These are phyloP conservation scores for Amanita pseudoporphyria DNA, from an alignment of 768 basidiomycete genomes.

Conservation along the genomic window DNA sequence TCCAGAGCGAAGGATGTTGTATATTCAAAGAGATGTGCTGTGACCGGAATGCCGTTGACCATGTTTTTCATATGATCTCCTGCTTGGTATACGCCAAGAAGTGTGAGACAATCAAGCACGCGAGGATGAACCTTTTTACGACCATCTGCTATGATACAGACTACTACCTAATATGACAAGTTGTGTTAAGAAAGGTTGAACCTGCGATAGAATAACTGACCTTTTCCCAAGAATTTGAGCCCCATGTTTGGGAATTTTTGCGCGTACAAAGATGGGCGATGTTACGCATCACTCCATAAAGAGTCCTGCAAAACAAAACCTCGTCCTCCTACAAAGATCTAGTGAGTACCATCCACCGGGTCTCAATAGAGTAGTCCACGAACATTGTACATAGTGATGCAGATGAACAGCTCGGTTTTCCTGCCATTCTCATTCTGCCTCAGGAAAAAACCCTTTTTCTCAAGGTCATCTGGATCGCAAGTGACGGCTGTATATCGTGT, in stretches of 20 bases:
- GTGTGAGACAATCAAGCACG: slow-evolving; percentile 80
- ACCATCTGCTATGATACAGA: slow-evolving; percentile 88
- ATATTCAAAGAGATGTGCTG: slow-evolving; percentile 71
- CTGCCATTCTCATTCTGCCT: slow-evolving; percentile 75
- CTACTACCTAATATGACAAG: slow-evolving; percentile 54
- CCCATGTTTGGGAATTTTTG: slow-evolving; percentile 92
- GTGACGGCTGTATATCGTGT: slow-evolving; percentile 85
- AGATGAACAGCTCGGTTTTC: slow-evolving; percentile 85
- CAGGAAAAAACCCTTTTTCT: slow-evolving; percentile 72
- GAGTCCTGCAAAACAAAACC: slow-evolving; percentile 81
- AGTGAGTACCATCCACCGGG: slow-evolving; percentile 3
- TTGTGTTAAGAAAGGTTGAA: background rate
- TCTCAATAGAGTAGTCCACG: slow-evolving; percentile 1
- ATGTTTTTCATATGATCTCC: slow-evolving; percentile 38
- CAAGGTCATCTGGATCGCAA: slow-evolving; percentile 90
- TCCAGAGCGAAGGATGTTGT: slow-evolving; percentile 76
- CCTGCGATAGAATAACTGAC: slow-evolving; percentile 19
- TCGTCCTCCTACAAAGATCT: slow-evolving; percentile 61
- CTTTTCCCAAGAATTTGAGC: slow-evolving; percentile 95
- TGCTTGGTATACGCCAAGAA: slow-evolving; percentile 86
- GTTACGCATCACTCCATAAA: slow-evolving; percentile 92
- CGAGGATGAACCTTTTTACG: slow-evolving; percentile 76
- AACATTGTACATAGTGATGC: slow-evolving; percentile 96
- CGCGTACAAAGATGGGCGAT: slow-evolving; percentile 75
- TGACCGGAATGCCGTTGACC: slow-evolving; percentile 50